phyloP scores from a whole-genome alignment of 495 filamentous ascomycete genomes.

The Halenospora varia region DNA sequence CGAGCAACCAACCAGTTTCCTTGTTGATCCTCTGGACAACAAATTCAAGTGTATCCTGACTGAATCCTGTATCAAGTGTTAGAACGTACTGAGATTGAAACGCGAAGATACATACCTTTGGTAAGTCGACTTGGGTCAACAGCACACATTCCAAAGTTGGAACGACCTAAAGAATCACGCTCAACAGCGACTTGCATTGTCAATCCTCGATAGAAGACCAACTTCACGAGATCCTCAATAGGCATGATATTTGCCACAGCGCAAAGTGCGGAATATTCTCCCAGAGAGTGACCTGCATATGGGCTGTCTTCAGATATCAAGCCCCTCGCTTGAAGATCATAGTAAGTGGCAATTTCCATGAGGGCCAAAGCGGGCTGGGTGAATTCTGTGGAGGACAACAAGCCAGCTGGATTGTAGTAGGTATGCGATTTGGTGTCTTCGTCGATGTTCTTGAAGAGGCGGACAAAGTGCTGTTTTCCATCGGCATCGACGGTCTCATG shows the following conservation, averaged over 20 bases:
- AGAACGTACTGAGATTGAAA: background rate
- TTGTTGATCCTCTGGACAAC: background rate
- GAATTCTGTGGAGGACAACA: slow-evolving; percentile 39
- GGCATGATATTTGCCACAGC: background rate
- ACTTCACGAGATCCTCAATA: background rate
- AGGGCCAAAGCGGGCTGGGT: slow-evolving; percentile 37
- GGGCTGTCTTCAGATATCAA: background rate
- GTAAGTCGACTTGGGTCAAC: background rate
- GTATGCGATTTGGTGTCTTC: slow-evolving; percentile 29
- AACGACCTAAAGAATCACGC: background rate
- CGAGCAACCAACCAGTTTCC: background rate
- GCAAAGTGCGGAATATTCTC: background rate
- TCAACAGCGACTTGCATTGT: background rate
- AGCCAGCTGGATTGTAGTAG: slow-evolving; percentile 27
- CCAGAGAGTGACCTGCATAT: background rate
- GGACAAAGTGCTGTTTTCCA: slow-evolving; percentile 12
- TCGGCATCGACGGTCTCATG: slow-evolving; percentile 14
- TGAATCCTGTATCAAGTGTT: background rate
- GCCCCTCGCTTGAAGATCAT: slow-evolving; percentile 19
- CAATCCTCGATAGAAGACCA: background rate
- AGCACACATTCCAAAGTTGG: background rate
- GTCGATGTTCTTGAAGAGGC: slow-evolving; percentile 26
- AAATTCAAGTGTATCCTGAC: background rate
- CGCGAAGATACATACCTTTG: background rate
- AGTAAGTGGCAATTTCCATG: slow-evolving; percentile 33